phyloP scores from a whole-genome alignment of 495 filamentous ascomycete species.

The Neurospora sp. region DNA sequence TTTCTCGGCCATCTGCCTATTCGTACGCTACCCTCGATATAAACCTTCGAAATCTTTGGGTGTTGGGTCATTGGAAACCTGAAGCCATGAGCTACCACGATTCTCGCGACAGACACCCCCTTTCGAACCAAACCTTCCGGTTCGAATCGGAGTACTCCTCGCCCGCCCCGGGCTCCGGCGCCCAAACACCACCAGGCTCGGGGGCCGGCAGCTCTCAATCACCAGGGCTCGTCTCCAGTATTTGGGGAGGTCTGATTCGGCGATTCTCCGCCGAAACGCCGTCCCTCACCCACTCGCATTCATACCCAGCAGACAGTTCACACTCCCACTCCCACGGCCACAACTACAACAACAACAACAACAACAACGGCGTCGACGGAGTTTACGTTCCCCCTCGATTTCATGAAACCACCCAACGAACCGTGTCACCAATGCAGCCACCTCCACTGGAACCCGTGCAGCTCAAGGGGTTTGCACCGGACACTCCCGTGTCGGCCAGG shows the following conservation, averaged over 20 bases:
- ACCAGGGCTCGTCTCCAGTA: conserved; percentile 13
- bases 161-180: conserved; percentile 22
- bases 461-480: conserved; percentile 29
- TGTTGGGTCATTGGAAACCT: not conserved
- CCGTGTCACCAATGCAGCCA: conserved; percentile 28
- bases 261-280: conserved; percentile 24
- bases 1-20: not conserved
- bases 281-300: not conserved
- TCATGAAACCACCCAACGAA: conserved; percentile 11
- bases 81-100: conserved; percentile 15
- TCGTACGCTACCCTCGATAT: not conserved
- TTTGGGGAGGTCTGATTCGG: conserved; percentile 27
- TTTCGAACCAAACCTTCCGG: conserved; percentile 16
- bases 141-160: conserved; percentile 5
- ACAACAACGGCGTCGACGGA: conserved; percentile 28
- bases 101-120: conserved; percentile 6
- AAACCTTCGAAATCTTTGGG: not conserved
- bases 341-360: not conserved
- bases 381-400: conserved; percentile 28
- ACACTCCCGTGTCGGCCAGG: conserved; percentile 27
- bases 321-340: conserved; percentile 12
- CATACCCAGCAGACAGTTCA: conserved; percentile 14
- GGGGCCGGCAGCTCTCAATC: conserved; percentile 11
- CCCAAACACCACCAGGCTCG: conserved; percentile 20
- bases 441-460: conserved; percentile 37